A percentile compares a stretch with the other conserved stretches of the same genome.
Conservation (phyloP, 768 basidiomycete genomes). For the Hericium coralloides region DNA sequence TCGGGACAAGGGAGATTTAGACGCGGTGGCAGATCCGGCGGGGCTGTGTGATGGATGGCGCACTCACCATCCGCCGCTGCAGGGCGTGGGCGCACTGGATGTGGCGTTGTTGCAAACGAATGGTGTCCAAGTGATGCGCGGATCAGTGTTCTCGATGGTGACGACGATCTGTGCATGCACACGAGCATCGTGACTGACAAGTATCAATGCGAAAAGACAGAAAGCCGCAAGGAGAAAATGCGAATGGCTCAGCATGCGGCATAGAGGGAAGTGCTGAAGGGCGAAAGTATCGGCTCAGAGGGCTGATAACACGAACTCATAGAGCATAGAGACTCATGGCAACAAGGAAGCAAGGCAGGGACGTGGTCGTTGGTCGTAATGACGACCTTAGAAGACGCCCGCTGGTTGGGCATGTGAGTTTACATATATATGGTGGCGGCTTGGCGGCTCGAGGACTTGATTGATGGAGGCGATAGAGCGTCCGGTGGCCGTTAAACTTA, state of each 20-base stretch:
- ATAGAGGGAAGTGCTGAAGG: neutral
- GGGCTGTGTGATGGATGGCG: neutral
- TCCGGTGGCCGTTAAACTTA: neutral
- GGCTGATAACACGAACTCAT: neutral
- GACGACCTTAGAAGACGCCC: neutral
- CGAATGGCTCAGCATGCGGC: neutral
- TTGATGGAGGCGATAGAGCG: neutral
- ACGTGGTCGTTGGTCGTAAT: neutral
- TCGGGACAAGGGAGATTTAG: neutral
- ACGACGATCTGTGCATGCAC: conserved; percentile 3
- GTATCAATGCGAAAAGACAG: neutral
- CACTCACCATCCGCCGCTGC: neutral
- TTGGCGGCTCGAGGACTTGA: neutral
- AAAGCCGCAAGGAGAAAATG: neutral
- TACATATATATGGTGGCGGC: neutral
- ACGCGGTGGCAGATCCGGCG: neutral
- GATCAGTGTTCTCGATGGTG: conserved; percentile 9
- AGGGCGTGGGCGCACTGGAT: conserved; percentile 4
- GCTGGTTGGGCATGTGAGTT: neutral
- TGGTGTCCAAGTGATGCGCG: conserved; percentile 11
- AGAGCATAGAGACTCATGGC: neutral
- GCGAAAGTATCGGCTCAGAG: neutral
- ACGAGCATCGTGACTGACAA: neutral
- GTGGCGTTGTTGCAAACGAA: conserved; percentile 8
- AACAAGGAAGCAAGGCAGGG: neutral